Percentiles rank a stretch among this genome's conserved stretches.
Evolutionary conservation across 1,139 yeast species (phyloP).

Genomic region (Casaregolazyma suthepensis): DNA sequence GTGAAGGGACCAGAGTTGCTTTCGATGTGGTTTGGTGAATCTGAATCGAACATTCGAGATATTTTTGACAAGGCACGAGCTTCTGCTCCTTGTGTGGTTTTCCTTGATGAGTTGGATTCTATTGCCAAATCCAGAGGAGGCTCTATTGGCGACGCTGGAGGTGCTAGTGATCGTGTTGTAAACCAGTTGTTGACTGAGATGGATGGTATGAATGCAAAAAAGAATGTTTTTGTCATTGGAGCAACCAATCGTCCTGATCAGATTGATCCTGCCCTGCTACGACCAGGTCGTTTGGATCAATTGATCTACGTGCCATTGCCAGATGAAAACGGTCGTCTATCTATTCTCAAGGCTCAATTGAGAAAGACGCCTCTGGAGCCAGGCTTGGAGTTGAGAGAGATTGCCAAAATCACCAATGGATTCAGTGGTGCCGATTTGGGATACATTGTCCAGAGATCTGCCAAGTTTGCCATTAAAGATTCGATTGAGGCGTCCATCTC

Average conservation of each 20-base stretch:
- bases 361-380: constrained; percentile 99
- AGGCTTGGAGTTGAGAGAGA: constrained; percentile 79
- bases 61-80: constrained; percentile 98
- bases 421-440: constrained; percentile 99
- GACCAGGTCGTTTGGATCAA: constrained; percentile 99
- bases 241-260: constrained; percentile 99
- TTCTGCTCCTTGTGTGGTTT: constrained; percentile 97
- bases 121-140: constrained; percentile 98
- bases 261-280: constrained; percentile 95
- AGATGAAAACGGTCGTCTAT: constrained; percentile 87
- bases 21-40: constrained; percentile 99
- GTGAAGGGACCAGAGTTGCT: constrained; percentile 96
- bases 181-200: constrained; percentile 96
- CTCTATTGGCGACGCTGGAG: constrained; percentile 86
- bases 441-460: constrained; percentile 96
- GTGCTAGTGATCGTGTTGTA: constrained; percentile 92
- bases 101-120: constrained; percentile 95
- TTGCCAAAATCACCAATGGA: constrained; percentile 90
- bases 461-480: constrained; percentile 97
- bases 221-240: constrained; percentile 97
- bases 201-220: constrained; percentile 99
- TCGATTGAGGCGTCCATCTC: constrained; percentile 73
- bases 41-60: constrained; percentile 94
- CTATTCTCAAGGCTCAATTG: constrained; percentile 90
- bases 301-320: constrained; percentile 98